Conservation (phyloP, 805 yeast genomes). For the Suhomyces prunicola region DNA sequence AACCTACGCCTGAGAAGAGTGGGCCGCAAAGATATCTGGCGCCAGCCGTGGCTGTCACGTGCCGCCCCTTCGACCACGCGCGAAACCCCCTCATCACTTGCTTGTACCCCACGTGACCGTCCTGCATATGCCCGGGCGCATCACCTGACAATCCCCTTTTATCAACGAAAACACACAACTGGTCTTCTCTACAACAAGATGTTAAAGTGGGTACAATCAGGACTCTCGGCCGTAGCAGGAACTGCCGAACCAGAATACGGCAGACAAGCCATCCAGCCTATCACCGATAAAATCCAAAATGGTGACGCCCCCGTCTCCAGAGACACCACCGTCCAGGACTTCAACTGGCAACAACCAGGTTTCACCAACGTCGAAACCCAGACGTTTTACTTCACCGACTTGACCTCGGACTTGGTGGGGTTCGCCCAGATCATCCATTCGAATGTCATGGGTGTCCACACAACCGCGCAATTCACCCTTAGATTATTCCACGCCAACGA, state of each 20-base stretch:
- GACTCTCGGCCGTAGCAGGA: conserved; percentile 92
- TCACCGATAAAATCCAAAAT: conserved; percentile 50
- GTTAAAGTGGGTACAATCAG: conserved; percentile 83
- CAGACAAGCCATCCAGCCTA: conserved; percentile 84
- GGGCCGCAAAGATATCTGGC: too few relatives aligned
- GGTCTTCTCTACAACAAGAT: conserved; percentile 25
- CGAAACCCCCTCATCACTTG: neutral
- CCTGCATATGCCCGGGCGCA: neutral
- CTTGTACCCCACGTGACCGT: neutral
- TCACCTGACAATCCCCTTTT: neutral
- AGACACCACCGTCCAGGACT: conserved; percentile 61
- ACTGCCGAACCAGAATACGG: conserved; percentile 98
- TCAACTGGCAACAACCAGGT: conserved; percentile 69
- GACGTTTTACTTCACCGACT: conserved; percentile 78
- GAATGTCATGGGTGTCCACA: conserved; percentile 80
- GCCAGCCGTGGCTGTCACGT: too few relatives aligned
- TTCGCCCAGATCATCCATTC: conserved; percentile 96
- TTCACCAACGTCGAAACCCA: conserved; percentile 94
- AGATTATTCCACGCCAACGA: conserved; percentile 58
- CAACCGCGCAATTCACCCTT: conserved; percentile 92
- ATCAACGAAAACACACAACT: neutral
- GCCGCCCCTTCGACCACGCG: too few relatives aligned
- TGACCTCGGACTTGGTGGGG: conserved; percentile 64
- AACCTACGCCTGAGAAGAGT: too few relatives aligned
- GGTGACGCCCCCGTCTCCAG: conserved; percentile 46